Percentiles rank a stretch among this genome's conserved stretches.
These are phyloP conservation scores for Vitis rupestris DNA, from an alignment of 164 flowering plant species.

Conservation along the genomic window DNA sequence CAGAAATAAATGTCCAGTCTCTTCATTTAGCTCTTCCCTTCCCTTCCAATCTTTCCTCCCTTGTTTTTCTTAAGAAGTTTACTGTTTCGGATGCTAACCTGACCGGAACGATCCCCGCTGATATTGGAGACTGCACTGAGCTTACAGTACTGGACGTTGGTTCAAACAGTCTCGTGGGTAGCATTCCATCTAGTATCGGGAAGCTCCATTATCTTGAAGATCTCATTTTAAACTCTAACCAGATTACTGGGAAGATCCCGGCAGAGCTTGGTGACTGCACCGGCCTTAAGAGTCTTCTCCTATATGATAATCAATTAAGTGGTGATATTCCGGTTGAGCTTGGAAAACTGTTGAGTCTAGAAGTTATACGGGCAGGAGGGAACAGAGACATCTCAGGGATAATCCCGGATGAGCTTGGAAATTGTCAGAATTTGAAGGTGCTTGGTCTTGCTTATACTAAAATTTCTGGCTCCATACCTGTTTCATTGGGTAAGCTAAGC, in stretches of 20 bases:
- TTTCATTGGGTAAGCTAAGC: conserved; percentile 11
- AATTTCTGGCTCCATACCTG: conserved; percentile 21
- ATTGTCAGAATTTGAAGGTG: conserved; percentile 28
- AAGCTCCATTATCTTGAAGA: conserved; percentile 38
- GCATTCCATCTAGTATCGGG: conserved; percentile 42
- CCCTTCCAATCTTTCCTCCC: conserved; percentile 38
- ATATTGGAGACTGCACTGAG: conserved; percentile 52
- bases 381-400: conserved; percentile 2
- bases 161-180: conserved; percentile 45
- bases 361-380: background rate
- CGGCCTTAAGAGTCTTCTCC: too few species aligned
- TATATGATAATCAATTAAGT: conserved; percentile 9
- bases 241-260: conserved; percentile 38
- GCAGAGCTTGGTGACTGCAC: conserved; percentile 10
- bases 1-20: conserved; percentile 41
- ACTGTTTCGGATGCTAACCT: background rate
- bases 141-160: conserved; percentile 46
- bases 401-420: conserved; percentile 3
- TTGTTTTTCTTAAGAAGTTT: conserved; percentile 6
- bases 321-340: conserved; percentile 7
- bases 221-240: conserved; percentile 51
- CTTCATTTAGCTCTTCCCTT: conserved; percentile 37
- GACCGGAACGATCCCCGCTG: conserved; percentile 58
- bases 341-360: conserved; percentile 1
- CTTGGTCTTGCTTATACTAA: conserved; percentile 63